Evolutionary conservation across 305 asterid species (phyloP), one percentile per base, ranked within the genome.

Genomic region (Salvia sclarea): DNA sequence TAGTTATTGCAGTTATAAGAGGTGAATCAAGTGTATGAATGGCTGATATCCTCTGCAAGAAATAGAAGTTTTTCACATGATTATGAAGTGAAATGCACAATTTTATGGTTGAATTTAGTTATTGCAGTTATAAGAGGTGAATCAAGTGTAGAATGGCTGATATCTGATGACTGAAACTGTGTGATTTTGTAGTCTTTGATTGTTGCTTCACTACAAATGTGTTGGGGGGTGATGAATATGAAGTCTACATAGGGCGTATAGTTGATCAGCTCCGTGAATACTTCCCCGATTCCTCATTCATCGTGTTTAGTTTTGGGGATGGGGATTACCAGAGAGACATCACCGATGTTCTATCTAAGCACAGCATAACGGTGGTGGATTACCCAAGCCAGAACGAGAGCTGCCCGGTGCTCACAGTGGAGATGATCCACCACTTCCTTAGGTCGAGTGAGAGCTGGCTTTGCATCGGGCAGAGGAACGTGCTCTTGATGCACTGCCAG

Each of bases 401-500:
- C 33, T 76, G 85, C 59, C 86, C 92, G 0, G 57, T 85, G 31
- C 89, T 83, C 47, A 57, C 86, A 9, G 70, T 89, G 41, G 91
- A 86, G 80, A 81, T 76, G 78, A 82, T 89, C 69, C 85, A 81
- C 73, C 86, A 82, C 71, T 85, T 81, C 67, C 72, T 89, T 75
- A 74, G 80, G 66, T 79, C 90, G 8, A 81, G 81, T 40, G 86
- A 81, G 24, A 81, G 73, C 59, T 86, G 90, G 90, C 86, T 87
- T 16, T 76, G 87, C 22, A 69, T 64, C 0, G 85, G 87, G 68
- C 83, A 78, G 56, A 75, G 77, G 69, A 89, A 89, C 38, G 80
- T 87, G 48, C 81, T 87, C 59, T 73, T 89, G 79, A 75, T 77
- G 84, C 90, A 85, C 54, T 87, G 89, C 74, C 80, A 85, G 71